Evolutionary conservation across 768 basidiomycete genomes (phyloP), one percentile per base, ranked within the genome.

Genomic region (Heimioporus sp.): DNA sequence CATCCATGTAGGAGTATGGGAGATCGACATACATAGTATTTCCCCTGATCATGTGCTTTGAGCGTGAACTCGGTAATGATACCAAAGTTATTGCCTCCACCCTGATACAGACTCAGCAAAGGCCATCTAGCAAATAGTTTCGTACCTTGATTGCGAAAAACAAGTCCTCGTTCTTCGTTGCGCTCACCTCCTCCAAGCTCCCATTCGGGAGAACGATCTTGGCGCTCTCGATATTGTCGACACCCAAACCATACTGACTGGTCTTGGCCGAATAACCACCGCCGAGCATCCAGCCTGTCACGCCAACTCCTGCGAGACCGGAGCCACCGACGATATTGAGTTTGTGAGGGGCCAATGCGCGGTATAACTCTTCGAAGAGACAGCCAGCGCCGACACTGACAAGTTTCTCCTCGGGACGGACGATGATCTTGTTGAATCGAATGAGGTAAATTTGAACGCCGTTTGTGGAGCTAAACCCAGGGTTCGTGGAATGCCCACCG

Each of bases 201-300:
- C 72, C 71, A 46, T 59, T 61, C 11, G 70, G 67, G 4, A 66
- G 46, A 12, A 72, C 67, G 15, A 72, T 51, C 46, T 67, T 46
- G 13, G 58, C 59, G 24, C 46, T 61, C 15, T 51, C 48, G 12
- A 74, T 40, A 46, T 69, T 72, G 56, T 74, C 73, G 34, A 72
- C 60, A 8, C 62, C 62, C 13, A 73, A 49, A 10, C 72, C 69
- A 49, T 61, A 63, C 43, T 67, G 63, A 51, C 66, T 72, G 5
- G 66, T 68, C 48, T 66, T 65, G 53, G 62, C 49, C 0, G 70
- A 68, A 55, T 65, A 73, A 8, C 72, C 72, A 24, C 69, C 69
- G 6, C 71, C 72, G 6, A 73, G 50, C 34, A 69, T 44, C 56
- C 59, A 73, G 10, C 72, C 72, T 17, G 57, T 42, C 9, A 72